These are phyloP conservation scores for Rhizopus microsporus DNA, from an alignment of 371 early-diverging fungal species.

Conservation along the genomic window DNA sequence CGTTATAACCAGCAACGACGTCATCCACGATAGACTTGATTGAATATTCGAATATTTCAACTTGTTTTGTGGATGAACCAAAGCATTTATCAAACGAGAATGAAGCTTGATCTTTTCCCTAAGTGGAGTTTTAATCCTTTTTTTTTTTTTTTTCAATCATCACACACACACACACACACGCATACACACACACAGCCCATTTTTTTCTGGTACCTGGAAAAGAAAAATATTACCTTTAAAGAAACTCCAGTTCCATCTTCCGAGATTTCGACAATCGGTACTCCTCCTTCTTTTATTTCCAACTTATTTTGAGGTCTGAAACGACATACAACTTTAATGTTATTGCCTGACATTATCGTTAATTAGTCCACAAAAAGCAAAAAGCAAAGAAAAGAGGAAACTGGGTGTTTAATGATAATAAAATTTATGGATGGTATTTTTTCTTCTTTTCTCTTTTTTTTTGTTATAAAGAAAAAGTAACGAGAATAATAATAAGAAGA, in stretches of 20 bases:
- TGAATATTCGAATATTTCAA: constrained; percentile 82
- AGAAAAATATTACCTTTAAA: constrained; percentile 52
- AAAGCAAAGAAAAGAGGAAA: not conserved
- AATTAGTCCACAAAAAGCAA: not conserved
- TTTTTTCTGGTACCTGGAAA: constrained; percentile 42
- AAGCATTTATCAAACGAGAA: constrained; percentile 91
- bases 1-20: constrained; percentile 84
- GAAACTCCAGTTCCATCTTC: constrained; percentile 77
- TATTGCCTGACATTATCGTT: constrained; percentile 61
- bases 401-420: not conserved
- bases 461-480: not conserved
- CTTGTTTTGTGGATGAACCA: constrained; percentile 74
- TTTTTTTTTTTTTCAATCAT: constrained; percentile 73
- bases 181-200: constrained; percentile 34
- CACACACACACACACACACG: constrained; percentile 34
- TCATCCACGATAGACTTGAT: constrained; percentile 87
- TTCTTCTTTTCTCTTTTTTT: constrained; percentile 6
- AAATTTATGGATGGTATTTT: not conserved
- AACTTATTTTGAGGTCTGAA: constrained; percentile 93
- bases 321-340: constrained; percentile 94
- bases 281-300: constrained; percentile 88
- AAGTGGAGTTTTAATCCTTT: not conserved
- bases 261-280: constrained; percentile 74
- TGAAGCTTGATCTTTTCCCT: constrained; percentile 78
- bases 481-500: not conserved